Base-by-base conservation (phyloP, 352 stramenopile species). In the Phytophthora rubi region DNA sequence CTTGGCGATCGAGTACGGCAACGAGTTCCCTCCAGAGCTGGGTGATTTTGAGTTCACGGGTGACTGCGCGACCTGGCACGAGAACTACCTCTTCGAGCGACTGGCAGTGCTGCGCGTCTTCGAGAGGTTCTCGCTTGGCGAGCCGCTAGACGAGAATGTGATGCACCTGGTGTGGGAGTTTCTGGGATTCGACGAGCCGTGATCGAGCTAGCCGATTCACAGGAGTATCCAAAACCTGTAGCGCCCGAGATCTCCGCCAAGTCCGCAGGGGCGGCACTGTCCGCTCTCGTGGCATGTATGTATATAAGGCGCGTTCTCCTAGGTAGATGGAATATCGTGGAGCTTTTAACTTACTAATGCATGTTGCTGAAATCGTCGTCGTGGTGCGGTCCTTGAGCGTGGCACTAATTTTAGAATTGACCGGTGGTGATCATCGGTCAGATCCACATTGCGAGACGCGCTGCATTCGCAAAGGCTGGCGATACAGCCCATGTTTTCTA, bases 121-220 rank as follows among this genome's bases (percentile, higher is more conserved):
- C 45, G 79, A 87, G 62, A 64, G 75, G 53, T 83, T 70, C 63
- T 82, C 69, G n/a, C 62, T 71, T 6, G 77, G 68, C 8, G 68
- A 82, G 57, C 62, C 65, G 8, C 54, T 87, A 33, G 77, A 87
- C 53, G 72, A 81, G 37, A 70, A 75, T 16, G 75, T 87, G 53
- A 78, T 82, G 71, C 75, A 83, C 58, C 64, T 76, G 51, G 71
- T 87, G 63, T 87, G 79, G 79, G 77, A 86, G 68, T 77, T 86
- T 53, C 75, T 86, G 28, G 79, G 77, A 45, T 86, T 79, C 63
- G 73, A 81, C 53, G 74, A 81, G 55, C 57, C 71, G 51, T 76
- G 62, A 81, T 66, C 35, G n/a, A 51, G 62, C 37, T 65, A 69
- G 52, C 56, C 37, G 37, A 59, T 15, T 63, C 47, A 7, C 52